A percentile compares a stretch with the other conserved stretches of the same genome.
These are phyloP conservation scores for Solanum corneliomulleri DNA, from an alignment of 257 asterid genomes.

Conservation along the genomic window DNA sequence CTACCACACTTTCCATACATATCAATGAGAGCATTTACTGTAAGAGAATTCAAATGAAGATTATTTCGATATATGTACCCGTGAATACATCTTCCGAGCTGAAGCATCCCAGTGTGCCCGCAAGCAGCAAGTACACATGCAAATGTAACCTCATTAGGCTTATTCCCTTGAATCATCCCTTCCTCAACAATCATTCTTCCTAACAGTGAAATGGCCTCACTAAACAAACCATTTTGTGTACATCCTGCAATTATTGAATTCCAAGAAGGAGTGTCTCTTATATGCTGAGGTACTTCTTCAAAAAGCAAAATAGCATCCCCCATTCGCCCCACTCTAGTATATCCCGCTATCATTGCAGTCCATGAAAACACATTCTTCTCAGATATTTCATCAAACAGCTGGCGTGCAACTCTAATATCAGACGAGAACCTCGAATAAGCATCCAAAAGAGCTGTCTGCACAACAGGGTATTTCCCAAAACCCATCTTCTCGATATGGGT, in stretches of 20 bases:
- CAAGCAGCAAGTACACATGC: slow-evolving; percentile 59
- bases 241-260: slow-evolving; percentile 69
- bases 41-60: slow-evolving; percentile 24
- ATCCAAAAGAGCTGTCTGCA: slow-evolving; percentile 59
- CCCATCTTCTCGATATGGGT: slow-evolving; percentile 54
- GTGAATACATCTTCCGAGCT: slow-evolving; percentile 64
- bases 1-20: slow-evolving; percentile 88
- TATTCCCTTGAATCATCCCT: slow-evolving; percentile 11
- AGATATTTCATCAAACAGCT: slow-evolving; percentile 64
- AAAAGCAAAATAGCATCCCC: slow-evolving; percentile 55
- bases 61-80: slow-evolving; percentile 35
- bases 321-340: slow-evolving; percentile 43
- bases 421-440: slow-evolving; percentile 38
- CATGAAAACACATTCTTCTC: slow-evolving; percentile 54
- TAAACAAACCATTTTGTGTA: slow-evolving; percentile 60
- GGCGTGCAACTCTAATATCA: slow-evolving; percentile 34
- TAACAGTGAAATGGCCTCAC: slow-evolving; percentile 52
- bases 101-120: slow-evolving; percentile 58
- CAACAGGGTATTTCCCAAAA: slow-evolving; percentile 36
- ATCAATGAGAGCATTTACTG: slow-evolving; percentile 53
- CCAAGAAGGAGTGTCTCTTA: slow-evolving; percentile 70
- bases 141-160: slow-evolving; percentile 58
- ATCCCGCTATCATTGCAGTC: slow-evolving; percentile 84
- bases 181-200: slow-evolving; percentile 56
- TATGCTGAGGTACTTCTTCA: slow-evolving; percentile 40